Evolutionary conservation across 768 basidiomycete genomes (phyloP).

Genomic region (Mycena filopes): DNA sequence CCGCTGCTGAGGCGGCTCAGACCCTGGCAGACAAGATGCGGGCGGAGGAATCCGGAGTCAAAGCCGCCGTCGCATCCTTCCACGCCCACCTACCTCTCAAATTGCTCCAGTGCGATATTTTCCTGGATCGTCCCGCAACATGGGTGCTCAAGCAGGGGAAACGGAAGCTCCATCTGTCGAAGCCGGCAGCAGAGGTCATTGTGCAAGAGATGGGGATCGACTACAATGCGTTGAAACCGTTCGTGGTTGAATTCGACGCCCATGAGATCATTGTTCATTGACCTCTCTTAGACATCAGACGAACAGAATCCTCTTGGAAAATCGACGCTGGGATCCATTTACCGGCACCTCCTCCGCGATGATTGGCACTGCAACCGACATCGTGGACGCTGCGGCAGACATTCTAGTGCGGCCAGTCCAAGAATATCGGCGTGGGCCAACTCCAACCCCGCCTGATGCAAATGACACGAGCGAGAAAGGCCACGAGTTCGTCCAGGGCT

Average conservation of each 20-base stretch:
- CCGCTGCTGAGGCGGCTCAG: slow-evolving; percentile 47
- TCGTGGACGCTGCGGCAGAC: slow-evolving; percentile 21
- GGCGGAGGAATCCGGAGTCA: slow-evolving; percentile 46
- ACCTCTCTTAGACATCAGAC: slow-evolving; percentile 3
- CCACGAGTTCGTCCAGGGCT: too few species aligned
- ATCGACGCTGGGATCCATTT: slow-evolving; percentile 31
- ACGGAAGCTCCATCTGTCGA: slow-evolving; percentile 25
- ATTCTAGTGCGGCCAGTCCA: slow-evolving; percentile 4
- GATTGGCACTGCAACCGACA: not conserved
- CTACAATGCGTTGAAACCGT: slow-evolving; percentile 20
- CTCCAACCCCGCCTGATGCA: too few species aligned
- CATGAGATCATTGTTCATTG: not conserved
- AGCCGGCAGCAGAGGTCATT: slow-evolving; percentile 25
- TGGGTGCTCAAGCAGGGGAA: slow-evolving; percentile 27
- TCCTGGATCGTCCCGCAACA: slow-evolving; percentile 20
- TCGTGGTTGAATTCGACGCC: not conserved
- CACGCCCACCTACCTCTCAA: slow-evolving; percentile 22
- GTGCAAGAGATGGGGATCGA: not conserved
- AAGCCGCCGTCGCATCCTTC: slow-evolving; percentile 21
- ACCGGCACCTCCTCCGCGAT: slow-evolving; percentile 19
- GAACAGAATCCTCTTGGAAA: slow-evolving; percentile 18
- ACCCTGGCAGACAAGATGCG: slow-evolving; percentile 50
- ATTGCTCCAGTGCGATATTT: slow-evolving; percentile 19
- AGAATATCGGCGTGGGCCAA: too few species aligned
- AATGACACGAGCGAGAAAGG: too few species aligned